A percentile compares a stretch with the other conserved stretches of the same genome.
phyloP scores from a whole-genome alignment of 108 stramenopile genomes.

The Skeletonema grethae region DNA sequence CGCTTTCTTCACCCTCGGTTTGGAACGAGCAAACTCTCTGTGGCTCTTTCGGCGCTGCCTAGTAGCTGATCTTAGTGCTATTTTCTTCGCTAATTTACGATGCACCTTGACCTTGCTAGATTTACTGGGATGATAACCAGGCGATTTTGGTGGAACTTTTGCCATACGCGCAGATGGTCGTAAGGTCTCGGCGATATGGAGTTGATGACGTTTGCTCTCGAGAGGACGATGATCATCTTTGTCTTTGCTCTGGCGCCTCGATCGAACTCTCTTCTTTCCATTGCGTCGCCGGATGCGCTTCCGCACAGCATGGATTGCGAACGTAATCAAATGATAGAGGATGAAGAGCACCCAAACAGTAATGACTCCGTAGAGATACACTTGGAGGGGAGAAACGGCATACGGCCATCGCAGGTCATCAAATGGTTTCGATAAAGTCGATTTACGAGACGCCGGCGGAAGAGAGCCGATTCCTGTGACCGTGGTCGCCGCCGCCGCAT shows the following conservation, averaged over 20 bases:
- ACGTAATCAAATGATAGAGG: slow-evolving; percentile 1
- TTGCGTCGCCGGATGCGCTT: slow-evolving; percentile 3
- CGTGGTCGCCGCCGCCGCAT: slow-evolving; percentile 6
- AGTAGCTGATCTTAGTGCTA: not conserved
- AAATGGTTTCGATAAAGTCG: not conserved
- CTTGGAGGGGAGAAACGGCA: slow-evolving; percentile 26
- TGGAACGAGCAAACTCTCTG: not conserved
- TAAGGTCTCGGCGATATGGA: not conserved
- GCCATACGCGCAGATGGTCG: slow-evolving; percentile 11
- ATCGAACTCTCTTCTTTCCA: not conserved
- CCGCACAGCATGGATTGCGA: slow-evolving; percentile 12
- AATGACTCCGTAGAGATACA: slow-evolving; percentile 26
- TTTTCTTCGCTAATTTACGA: slow-evolving; percentile 2
- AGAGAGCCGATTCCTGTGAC: not conserved
- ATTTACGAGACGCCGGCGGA: not conserved
- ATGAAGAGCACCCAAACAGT: slow-evolving; percentile 8
- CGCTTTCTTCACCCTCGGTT: not conserved
- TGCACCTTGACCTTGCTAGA: not conserved
- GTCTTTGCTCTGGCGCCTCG: not conserved
- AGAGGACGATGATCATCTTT: not conserved
- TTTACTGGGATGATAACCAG: not conserved
- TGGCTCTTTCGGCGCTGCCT: not conserved
- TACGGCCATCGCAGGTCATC: slow-evolving; percentile 28
- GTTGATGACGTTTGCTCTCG: not conserved
- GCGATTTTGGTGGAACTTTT: not conserved